Evolutionary conservation across 352 stramenopile species (phyloP), one percentile per base, ranked within the genome.

Genomic region (Poterioochromonas sp.): DNA sequence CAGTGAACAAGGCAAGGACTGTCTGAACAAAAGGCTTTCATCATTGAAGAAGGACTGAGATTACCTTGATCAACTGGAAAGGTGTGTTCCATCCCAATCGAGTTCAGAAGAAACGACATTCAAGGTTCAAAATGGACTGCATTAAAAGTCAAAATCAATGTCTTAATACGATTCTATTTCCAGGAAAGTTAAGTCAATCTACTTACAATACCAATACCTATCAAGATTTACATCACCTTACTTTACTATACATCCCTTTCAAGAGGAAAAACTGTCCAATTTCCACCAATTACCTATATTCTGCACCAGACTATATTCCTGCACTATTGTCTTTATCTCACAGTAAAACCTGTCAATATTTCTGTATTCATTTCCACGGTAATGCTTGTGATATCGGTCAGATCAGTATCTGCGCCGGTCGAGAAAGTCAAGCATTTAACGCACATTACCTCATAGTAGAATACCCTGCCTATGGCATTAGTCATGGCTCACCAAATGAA

Each of bases 291-390:
- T 58, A 58, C 47, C 47, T 58, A 26, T 29, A 11, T 15, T 40
- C 62, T 47, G n/a, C 62, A 29, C 62, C 62, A 32, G 8, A 11
- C 32, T 29, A 71, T 29, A 15, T 71, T 15, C 62, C 62, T 22
- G 62, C 62, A 3, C 11, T 71, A 22, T 71, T 71, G 32, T 11
- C 62, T 3, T 35, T 71, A 29, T 8, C 2, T 29, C 15, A 41
- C 2, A 22, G 20, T 44, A 41, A 41, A 35, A 8, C 2, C 8
- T 8, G 12, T 12, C 39, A 71, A 22, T 35, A 43, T 5, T 71
- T 71, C 41, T 71, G 62, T 71, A 71, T 71, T 43, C 62, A 71
- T 71, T 71, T 71, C 32, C 62, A 71, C 26, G 62, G 62, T 5
- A 71, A 71, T 71, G 62, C 62, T 8, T 71, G 62, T 71, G 62